Evolutionary conservation across 306 rosid species (phyloP).

Genomic region (Gynostemma pentaphyllum): DNA sequence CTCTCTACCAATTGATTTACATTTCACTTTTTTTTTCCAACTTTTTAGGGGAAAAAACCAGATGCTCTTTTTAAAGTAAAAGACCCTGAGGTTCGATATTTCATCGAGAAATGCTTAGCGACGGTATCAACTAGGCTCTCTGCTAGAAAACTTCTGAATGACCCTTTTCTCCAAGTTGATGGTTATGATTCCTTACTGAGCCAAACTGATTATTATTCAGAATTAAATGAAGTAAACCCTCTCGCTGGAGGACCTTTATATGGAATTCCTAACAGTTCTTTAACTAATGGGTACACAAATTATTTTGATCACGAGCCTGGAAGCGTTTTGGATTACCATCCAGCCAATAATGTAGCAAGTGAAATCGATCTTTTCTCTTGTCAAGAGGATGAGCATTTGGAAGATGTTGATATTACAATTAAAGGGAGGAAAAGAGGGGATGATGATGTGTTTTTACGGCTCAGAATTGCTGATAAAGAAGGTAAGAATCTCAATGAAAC

Average conservation of each 20-base stretch:
- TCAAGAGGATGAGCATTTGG: slow-evolving; percentile 58
- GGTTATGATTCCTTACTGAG: slow-evolving; percentile 45
- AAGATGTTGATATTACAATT: slow-evolving; percentile 52
- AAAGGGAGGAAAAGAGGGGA: slow-evolving; percentile 64
- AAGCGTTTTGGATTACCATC: slow-evolving; percentile 30
- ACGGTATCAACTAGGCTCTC: slow-evolving; percentile 66
- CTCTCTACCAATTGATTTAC: slow-evolving; percentile 8
- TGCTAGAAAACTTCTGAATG: slow-evolving; percentile 72
- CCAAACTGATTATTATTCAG: slow-evolving; percentile 28
- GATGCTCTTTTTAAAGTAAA: slow-evolving; percentile 64
- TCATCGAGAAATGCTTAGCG: slow-evolving; percentile 87
- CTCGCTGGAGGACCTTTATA: slow-evolving; percentile 33
- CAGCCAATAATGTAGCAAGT: slow-evolving; percentile 24
- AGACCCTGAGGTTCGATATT: slow-evolving; percentile 57
- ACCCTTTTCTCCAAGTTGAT: slow-evolving; percentile 73
- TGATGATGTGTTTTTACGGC: slow-evolving; percentile 71
- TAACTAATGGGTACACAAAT: slow-evolving; percentile 32
- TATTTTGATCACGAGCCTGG: slow-evolving; percentile 34
- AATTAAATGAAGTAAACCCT: slow-evolving; percentile 47
- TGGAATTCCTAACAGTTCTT: slow-evolving; percentile 24
- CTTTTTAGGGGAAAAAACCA: slow-evolving; percentile 64
- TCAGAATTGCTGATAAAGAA: slow-evolving; percentile 84
- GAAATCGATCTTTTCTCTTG: slow-evolving; percentile 61
- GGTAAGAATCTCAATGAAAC: slow-evolving; percentile 32
- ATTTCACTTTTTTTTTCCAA: slow-evolving; percentile 9